Evolutionary conservation across 768 basidiomycete genomes (phyloP), one percentile per base, ranked within the genome.

Genomic region (Boletellus sp.): DNA sequence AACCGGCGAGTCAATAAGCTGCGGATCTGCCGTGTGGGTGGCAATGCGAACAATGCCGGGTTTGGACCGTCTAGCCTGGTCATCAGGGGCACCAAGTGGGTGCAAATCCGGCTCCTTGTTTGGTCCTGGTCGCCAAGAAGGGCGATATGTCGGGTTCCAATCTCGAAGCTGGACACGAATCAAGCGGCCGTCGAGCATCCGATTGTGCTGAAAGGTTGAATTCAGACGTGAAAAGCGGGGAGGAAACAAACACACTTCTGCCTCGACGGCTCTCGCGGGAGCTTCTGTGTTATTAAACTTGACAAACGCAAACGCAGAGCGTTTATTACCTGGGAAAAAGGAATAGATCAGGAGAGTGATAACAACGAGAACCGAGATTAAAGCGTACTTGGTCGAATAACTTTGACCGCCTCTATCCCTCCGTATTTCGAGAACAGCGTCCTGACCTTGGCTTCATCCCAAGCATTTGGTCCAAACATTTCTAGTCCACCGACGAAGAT

Each of bases 401-500:
- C 66, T 55, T 82, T 84, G 37, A 90, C 75, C 47, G 71, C 76
- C 55, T 84, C 80, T 9, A 91, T 71, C 1, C 77, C 76, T 10
- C 83, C 85, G 57, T 82, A 90, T 59, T 74, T 76, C 19, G 72
- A 71, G 61, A 91, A 91, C 40, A 86, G 72, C 7, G 63, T 60
- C 26, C 67, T 70, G 31, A 91, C 72, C 53, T 77, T 83, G 9
- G 72, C 73, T 60, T 90, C 87, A 39, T 83, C 78, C 89, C 88
- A 90, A 7, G 79, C 78, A 23, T 72, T 72, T 3, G 80, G 74
- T 6, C 82, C 84, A 57, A 73, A 74, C 60, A 80, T 77, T 57
- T 85, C 83, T 38, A 91, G 73, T 5, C 87, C 87, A 7, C 89
- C 88, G 24, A 90, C 84, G 62, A 90, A 90, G 24, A 91, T 72